A percentile compares a stretch with the other conserved stretches of the same genome.
Evolutionary conservation across 805 yeast genomes (phyloP).

Genomic region (Wickerhamiella parazyma): DNA sequence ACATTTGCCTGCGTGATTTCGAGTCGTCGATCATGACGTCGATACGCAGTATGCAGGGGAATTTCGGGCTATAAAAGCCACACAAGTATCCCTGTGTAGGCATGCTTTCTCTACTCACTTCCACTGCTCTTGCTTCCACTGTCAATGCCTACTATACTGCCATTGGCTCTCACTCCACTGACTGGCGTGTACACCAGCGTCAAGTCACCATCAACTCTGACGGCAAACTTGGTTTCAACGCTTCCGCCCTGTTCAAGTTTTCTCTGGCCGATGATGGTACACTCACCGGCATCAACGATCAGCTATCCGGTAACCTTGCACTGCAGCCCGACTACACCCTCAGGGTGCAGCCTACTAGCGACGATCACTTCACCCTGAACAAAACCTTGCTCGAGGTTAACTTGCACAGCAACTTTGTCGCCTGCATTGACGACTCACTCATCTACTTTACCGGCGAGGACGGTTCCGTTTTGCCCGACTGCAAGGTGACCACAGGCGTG

Average conservation of each 20-base stretch:
- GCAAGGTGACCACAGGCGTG: background rate
- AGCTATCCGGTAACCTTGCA: background rate
- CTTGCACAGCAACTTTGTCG: background rate
- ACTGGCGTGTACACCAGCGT: background rate
- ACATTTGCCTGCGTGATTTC: too few species aligned
- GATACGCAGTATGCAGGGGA: too few species aligned
- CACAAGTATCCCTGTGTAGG: too few species aligned
- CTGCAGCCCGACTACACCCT: background rate
- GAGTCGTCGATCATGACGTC: too few species aligned
- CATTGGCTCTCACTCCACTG: background rate
- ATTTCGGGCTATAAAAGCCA: too few species aligned
- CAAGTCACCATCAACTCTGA: background rate
- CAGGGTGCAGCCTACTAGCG: background rate
- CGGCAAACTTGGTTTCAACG: background rate
- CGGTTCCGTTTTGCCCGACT: background rate
- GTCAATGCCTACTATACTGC: background rate
- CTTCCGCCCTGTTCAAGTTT: background rate
- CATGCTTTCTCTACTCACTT: too few species aligned
- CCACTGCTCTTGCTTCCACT: too few species aligned
- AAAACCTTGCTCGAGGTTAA: background rate
- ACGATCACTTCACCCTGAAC: background rate
- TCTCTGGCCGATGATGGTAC: background rate
- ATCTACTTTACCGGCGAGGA: background rate
- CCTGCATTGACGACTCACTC: background rate
- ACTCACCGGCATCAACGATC: background rate